phyloP scores from a whole-genome alignment of 257 asterid genomes.

The Rauvolfia tetraphylla region DNA sequence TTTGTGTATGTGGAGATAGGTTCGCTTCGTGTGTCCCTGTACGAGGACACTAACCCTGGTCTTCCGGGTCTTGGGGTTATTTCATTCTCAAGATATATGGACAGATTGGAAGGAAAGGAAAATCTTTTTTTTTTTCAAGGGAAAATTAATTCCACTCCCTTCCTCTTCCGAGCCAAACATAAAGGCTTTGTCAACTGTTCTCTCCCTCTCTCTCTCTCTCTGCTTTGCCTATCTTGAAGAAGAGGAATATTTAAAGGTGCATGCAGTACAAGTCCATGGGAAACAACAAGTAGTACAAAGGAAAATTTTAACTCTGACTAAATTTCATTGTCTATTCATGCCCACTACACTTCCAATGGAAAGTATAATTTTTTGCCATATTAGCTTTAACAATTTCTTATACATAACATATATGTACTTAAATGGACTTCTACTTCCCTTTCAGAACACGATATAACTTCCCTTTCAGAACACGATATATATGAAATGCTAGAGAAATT shows the following conservation, averaged over 20 bases:
- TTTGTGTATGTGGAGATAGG: constrained; percentile 5
- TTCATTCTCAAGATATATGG: constrained; percentile 30
- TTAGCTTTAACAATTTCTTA: neutral
- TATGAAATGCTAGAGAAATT: neutral
- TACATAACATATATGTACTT: too few relatives aligned
- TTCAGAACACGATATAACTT: too few relatives aligned
- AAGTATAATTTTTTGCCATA: neutral
- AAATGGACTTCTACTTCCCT: too few relatives aligned
- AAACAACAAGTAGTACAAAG: constrained; percentile 2
- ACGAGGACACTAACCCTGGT: constrained; percentile 54
- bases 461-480: neutral
- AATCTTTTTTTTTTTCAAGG: neutral
- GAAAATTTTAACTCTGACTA: neutral
- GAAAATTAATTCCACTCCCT: neutral
- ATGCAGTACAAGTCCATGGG: neutral
- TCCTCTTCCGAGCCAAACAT: neutral
- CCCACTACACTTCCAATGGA: neutral
- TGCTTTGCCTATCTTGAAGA: too few relatives aligned
- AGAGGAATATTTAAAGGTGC: too few relatives aligned
- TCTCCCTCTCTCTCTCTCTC: constrained; percentile 3
- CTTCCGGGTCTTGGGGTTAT: constrained; percentile 31
- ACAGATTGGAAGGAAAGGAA: constrained; percentile 34
- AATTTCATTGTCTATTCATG: neutral
- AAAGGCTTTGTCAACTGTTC: neutral
- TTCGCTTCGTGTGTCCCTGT: constrained; percentile 31